These are phyloP conservation scores for Septoria petroselini DNA, from an alignment of 2,329 filamentous ascomycete genomes.

Conservation along the genomic window DNA sequence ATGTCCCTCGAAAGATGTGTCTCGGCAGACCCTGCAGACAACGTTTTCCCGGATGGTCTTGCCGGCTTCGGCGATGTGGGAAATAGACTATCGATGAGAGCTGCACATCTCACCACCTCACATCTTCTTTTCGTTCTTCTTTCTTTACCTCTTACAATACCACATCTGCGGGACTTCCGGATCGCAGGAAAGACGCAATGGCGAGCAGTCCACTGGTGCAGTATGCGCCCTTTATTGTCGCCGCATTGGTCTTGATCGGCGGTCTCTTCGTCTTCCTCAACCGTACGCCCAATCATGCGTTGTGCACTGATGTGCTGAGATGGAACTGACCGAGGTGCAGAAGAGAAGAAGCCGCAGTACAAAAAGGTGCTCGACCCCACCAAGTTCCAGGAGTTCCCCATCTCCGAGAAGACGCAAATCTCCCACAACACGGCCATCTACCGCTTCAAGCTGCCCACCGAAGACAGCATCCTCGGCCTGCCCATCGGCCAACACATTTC, in stretches of 20 bases:
- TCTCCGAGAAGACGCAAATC: constrained; percentile 90
- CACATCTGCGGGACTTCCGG: no score
- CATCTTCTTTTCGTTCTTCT: no score
- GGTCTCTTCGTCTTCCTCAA: constrained; percentile 20
- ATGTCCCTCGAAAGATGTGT: no score
- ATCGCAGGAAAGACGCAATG: not conserved
- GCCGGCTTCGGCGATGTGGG: no score
- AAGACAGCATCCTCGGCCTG: constrained; percentile 81
- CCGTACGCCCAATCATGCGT: constrained; percentile 16
- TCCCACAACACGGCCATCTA: constrained; percentile 99
- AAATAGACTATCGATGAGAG: no score
- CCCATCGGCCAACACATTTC: constrained; percentile 99
- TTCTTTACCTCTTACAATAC: no score
- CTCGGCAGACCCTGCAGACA: no score
- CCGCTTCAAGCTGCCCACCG: constrained; percentile 79
- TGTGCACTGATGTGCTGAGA: no score
- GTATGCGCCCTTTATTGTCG: constrained; percentile 16
- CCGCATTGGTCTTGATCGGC: constrained; percentile 17
- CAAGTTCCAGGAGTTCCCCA: constrained; percentile 85
- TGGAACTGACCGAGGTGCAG: constrained; percentile 11
- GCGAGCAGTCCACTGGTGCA: constrained; percentile 13
- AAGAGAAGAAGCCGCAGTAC: constrained; percentile 53
- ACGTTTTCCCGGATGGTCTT: no score
- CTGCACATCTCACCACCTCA: no score
- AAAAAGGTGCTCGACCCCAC: constrained; percentile 83